These are phyloP conservation scores for Persicaria maculosa DNA, from an alignment of 148 eudicot species.

Conservation along the genomic window DNA sequence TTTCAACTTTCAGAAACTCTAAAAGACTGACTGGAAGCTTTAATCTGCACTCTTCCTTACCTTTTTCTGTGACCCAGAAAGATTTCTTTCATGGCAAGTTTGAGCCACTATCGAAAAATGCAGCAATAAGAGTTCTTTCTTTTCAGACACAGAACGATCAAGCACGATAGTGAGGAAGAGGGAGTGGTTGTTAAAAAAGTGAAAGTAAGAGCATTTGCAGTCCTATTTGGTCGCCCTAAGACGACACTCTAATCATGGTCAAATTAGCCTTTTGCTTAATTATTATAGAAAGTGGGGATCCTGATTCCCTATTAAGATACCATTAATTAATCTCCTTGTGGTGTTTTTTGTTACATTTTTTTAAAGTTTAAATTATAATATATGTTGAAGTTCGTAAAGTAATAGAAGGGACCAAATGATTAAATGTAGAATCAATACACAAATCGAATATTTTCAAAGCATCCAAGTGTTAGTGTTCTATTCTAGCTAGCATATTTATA, in stretches of 20 bases:
- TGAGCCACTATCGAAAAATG: no score
- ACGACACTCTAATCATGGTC: background rate
- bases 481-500: background rate
- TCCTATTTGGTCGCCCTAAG: background rate
- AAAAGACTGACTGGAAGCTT: background rate
- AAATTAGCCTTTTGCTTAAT: slow-evolving; percentile 2
- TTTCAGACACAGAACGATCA: no score
- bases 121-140: no score
- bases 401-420: slow-evolving; percentile 6
- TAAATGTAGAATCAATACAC: background rate
- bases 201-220: slow-evolving; percentile 13
- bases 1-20: background rate
- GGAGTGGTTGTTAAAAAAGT: background rate
- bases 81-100: no score
- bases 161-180: background rate
- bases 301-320: slow-evolving; percentile 5
- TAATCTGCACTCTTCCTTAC: background rate
- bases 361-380: background rate
- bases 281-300: background rate
- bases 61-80: background rate
- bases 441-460: background rate
- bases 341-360: background rate
- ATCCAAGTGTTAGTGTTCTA: background rate
- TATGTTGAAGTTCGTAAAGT: background rate
- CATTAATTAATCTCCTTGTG: background rate